Evolutionary conservation across 2,329 filamentous ascomycete species (phyloP).

Genomic region (Simplicillium aogashimaense): DNA sequence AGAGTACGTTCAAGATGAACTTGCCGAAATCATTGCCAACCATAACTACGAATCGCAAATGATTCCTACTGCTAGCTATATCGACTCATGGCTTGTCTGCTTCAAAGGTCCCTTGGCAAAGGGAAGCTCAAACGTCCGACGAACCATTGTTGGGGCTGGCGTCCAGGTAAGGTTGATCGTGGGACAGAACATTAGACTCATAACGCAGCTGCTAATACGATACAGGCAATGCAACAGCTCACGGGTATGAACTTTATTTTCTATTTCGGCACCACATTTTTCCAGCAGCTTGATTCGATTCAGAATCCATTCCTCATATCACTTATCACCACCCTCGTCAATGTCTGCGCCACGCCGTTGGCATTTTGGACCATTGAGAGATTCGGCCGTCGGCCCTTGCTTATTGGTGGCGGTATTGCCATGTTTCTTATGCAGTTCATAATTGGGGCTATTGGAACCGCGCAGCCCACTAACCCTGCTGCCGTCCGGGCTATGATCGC

Average conservation of each 20-base stretch:
- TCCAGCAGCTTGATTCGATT: constrained; percentile 55
- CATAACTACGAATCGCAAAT: constrained; percentile 56
- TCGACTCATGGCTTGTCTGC: constrained; percentile 49
- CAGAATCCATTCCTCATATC: constrained; percentile 60
- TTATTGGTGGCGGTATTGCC: constrained; percentile 58
- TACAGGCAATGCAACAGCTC: constrained; percentile 51
- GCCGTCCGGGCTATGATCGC: constrained; percentile 51
- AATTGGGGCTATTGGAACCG: constrained; percentile 50
- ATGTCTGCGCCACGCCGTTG: constrained; percentile 61
- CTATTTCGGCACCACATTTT: constrained; percentile 62
- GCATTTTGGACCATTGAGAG: constrained; percentile 65
- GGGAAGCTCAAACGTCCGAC: constrained; percentile 46
- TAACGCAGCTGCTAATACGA: constrained; percentile 6
- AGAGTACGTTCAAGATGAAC: constrained; percentile 56
- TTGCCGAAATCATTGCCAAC: constrained; percentile 67
- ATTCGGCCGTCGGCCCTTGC: constrained; percentile 57
- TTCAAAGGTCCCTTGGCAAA: constrained; percentile 45
- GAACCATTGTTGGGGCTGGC: constrained; percentile 45
- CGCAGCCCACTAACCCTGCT: constrained; percentile 21
- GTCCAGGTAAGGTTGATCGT: background rate
- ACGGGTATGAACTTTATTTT: constrained; percentile 61
- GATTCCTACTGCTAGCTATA: constrained; percentile 46
- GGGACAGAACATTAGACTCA: background rate
- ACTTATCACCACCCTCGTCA: constrained; percentile 67
- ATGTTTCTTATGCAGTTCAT: constrained; percentile 65